Percentiles rank a stretch among this genome's conserved stretches.
These are phyloP conservation scores for Aureobasidium melanogenum DNA, from an alignment of 2,329 filamentous ascomycete species.

Conservation along the genomic window DNA sequence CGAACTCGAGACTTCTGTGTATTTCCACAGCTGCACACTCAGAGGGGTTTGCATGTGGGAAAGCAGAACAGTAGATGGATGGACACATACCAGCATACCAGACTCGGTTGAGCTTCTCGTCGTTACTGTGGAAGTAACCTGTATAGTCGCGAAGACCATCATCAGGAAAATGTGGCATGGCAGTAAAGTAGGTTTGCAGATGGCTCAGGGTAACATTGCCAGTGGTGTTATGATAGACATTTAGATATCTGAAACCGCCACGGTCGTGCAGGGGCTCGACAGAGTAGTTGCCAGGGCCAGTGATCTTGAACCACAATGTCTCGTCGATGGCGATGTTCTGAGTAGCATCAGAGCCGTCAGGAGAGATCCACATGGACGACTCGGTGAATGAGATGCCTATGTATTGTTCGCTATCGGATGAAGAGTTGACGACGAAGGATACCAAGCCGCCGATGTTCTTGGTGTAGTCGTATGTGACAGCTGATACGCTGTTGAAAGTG, in stretches of 20 bases:
- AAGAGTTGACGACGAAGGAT: constrained; percentile 25
- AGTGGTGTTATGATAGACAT: constrained; percentile 34
- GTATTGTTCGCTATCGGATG: constrained; percentile 27
- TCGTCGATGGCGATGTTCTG: constrained; percentile 38
- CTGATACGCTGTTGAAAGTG: not conserved
- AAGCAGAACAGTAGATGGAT: not conserved
- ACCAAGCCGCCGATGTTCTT: constrained; percentile 34
- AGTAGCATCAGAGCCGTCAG: constrained; percentile 37
- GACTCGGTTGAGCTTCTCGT: constrained; percentile 34
- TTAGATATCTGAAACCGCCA: constrained; percentile 40
- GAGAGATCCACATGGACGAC: constrained; percentile 40
- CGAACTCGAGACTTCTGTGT: not conserved
- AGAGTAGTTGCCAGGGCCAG: constrained; percentile 32
- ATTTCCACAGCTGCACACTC: not conserved
- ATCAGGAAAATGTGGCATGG: constrained; percentile 34
- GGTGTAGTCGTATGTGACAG: constrained; percentile 7
- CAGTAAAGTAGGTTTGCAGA: constrained; percentile 35
- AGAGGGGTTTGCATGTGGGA: too few relatives aligned
- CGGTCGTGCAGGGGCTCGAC: constrained; percentile 33
- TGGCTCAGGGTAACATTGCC: constrained; percentile 29
- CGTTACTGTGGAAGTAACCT: constrained; percentile 35
- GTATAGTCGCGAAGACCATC: constrained; percentile 17
- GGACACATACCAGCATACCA: constrained; percentile 32
- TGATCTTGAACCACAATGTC: constrained; percentile 38
- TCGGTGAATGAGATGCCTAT: constrained; percentile 36